These are phyloP conservation scores for Sporisorium scitamineum DNA, from an alignment of 1,284 basidiomycete genomes.

Conservation along the genomic window DNA sequence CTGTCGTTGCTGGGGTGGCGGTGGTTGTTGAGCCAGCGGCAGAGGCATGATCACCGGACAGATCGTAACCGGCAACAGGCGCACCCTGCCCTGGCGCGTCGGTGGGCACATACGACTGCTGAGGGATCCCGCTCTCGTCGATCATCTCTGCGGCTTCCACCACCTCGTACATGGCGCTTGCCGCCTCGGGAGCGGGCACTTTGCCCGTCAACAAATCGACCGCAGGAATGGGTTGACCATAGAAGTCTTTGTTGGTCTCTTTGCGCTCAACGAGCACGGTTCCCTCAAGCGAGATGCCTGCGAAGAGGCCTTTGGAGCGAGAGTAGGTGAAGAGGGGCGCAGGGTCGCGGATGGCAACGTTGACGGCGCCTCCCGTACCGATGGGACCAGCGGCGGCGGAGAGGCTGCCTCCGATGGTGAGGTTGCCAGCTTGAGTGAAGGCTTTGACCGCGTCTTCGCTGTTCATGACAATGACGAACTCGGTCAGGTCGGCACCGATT, in stretches of 20 bases:
- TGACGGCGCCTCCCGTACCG: slow-evolving; percentile 91
- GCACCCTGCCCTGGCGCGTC: slow-evolving; percentile 11
- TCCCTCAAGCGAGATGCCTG: slow-evolving; percentile 93
- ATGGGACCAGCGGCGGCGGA: slow-evolving; percentile 75
- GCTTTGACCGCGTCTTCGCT: slow-evolving; percentile 94
- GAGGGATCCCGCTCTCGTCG: slow-evolving; percentile 78
- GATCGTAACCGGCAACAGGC: slow-evolving; percentile 26
- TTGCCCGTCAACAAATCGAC: slow-evolving; percentile 89
- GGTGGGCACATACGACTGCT: slow-evolving; percentile 81
- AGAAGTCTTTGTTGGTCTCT: slow-evolving; percentile 83
- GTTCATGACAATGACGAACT: slow-evolving; percentile 88
- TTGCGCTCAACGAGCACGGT: slow-evolving; percentile 94
- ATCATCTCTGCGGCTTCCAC: slow-evolving; percentile 79
- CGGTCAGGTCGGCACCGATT: slow-evolving; percentile 76
- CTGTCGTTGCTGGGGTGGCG: neutral
- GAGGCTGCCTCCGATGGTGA: slow-evolving; percentile 83
- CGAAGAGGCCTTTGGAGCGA: slow-evolving; percentile 93
- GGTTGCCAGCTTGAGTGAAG: slow-evolving; percentile 93
- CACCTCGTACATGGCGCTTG: slow-evolving; percentile 91
- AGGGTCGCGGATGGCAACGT: slow-evolving; percentile 87
- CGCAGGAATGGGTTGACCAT: slow-evolving; percentile 89
- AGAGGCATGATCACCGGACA: slow-evolving; percentile 13
- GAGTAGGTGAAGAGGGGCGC: slow-evolving; percentile 98
- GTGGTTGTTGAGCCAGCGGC: slow-evolving; percentile 6
- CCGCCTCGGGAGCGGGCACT: slow-evolving; percentile 95